Evolutionary conservation across 192 early-diverging fungal genomes (phyloP), one percentile per base, ranked within the genome.

Genomic region (Mortierella claussenii): DNA sequence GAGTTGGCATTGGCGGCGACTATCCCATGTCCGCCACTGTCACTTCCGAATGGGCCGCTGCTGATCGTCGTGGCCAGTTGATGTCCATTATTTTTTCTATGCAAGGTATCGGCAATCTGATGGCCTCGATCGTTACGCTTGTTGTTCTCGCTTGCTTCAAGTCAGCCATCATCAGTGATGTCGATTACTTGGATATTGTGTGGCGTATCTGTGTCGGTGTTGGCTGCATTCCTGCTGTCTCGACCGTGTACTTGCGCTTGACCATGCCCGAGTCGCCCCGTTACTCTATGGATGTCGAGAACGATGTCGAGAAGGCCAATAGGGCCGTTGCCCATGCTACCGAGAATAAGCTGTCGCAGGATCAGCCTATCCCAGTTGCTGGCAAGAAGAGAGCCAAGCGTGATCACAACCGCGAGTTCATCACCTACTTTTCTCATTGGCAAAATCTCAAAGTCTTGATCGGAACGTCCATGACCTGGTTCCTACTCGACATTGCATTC

Each of bases 181-280:
- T 84, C 8, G 63, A 82, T 24, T 80, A 87, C 65, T 81, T 97
- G 40, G 94, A 96, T 69, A 88, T 89, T 52, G 94, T 94, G 23
- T 96, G 96, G 96, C 89, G 96, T 47, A 78, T 96, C 50, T 86
- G 92, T 48, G 55, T 95, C 26, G 94, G 89, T 46, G 69, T 95
- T 32, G 94, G 95, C 37, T 85, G 84, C 51, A 76, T 98, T 27
- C 96, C 95, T 0, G 91, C 87, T 6, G 53, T 92, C 10, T 75
- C 81, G n/a, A 91, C 94, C 34, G 83, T 98, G 60, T 97, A 97
- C 88, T 92, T 88, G 78, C 91, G 92, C 26, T 58, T 92, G 53
- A 94, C 92, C 56, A 94, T 95, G 69, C 92, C 93, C 33, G 95
- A 96, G 74, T 93, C 95, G 26, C 93, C 94, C 30, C 91, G 94